phyloP scores from a whole-genome alignment of 495 filamentous ascomycete genomes.

The Beverwykella pulmonaria region DNA sequence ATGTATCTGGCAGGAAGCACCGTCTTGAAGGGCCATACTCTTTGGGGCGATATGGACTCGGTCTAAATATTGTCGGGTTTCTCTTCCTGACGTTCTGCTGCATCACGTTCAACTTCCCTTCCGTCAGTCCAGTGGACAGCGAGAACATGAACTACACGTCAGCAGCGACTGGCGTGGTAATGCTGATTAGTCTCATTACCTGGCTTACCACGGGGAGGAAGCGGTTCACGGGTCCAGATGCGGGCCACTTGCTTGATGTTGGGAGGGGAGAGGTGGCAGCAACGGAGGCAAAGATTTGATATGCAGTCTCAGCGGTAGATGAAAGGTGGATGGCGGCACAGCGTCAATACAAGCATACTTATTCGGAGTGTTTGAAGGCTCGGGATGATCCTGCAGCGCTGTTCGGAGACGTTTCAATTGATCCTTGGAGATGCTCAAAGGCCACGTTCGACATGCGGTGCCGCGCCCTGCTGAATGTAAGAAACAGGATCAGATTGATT shows the following conservation, averaged over 20 bases:
- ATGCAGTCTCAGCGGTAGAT: not conserved
- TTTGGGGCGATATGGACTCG: constrained; percentile 44
- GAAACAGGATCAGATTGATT: too few species aligned
- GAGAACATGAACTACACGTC: constrained; percentile 64
- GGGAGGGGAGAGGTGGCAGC: constrained; percentile 28
- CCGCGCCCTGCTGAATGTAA: too few species aligned
- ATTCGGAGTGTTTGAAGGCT: not conserved
- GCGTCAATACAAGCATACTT: constrained; percentile 11
- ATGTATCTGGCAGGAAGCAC: constrained; percentile 49
- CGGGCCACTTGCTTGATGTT: constrained; percentile 22
- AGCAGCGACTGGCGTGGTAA: constrained; percentile 59
- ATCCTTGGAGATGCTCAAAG: constrained; percentile 4
- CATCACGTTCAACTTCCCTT: constrained; percentile 63
- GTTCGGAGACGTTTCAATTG: constrained; percentile 14
- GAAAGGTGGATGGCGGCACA: constrained; percentile 25
- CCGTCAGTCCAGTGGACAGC: constrained; percentile 51
- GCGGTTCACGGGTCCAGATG: constrained; percentile 55
- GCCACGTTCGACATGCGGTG: constrained; percentile 7
- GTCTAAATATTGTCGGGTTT: constrained; percentile 55
- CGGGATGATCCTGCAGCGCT: constrained; percentile 5
- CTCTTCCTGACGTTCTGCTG: constrained; percentile 57
- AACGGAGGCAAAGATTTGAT: constrained; percentile 18
- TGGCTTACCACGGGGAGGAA: constrained; percentile 58
- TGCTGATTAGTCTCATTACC: constrained; percentile 54
- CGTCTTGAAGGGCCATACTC: constrained; percentile 50